Base-by-base conservation (phyloP, 805 yeast genomes). In the Candida sanyiensis region DNA sequence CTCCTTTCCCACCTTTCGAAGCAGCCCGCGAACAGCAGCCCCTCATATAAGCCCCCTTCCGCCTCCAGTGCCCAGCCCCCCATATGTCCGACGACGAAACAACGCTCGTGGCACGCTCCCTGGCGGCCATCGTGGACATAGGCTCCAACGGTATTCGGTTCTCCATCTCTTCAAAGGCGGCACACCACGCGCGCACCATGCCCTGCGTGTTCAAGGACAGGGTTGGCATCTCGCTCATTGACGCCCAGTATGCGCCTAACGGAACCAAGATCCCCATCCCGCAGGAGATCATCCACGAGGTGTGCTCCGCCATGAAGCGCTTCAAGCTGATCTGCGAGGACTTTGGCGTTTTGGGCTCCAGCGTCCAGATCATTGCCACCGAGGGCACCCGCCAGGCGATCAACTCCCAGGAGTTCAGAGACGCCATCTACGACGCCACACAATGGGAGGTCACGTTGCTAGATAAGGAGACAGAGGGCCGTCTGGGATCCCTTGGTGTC, bases 201-300 rank as follows among this genome's bases (percentile, higher is more conserved):
- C 90, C 93, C 1, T 79, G 86, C 54, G 77, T 82, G 9, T 83
- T 77, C 60, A 84, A 82, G 46, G 90, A 83, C 48, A 62, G 88
- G 33, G 69, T 82, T 3, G 83, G 84, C 3, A 76, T 83, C 10
- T 77, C 88, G 0, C 58, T 83, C 15, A 80, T 75, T 52, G 86
- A 80, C 44, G 77, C 73, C 0, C 83, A 78, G 49, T 66, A 64
- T 55, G 52, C 66, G 43, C 41, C 70, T 6, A 47, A 65, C 10
- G 39, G 39, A 43, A 62, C 58, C 11, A 72, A 69, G 45, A 65
- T 64, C 11, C 82, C 83, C 0, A 77, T 77, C 29, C 81, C 81
- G 0, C 62, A 65, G 3, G 74, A 72, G 29, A 76, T 74, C 4
- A 76, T 82, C 24, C 56, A 57, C 17, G 86, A 80, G 41, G 75